A percentile compares a stretch with the other conserved stretches of the same genome.
Evolutionary conservation across 352 stramenopile genomes (phyloP).

Genomic region (Pythium volutum): DNA sequence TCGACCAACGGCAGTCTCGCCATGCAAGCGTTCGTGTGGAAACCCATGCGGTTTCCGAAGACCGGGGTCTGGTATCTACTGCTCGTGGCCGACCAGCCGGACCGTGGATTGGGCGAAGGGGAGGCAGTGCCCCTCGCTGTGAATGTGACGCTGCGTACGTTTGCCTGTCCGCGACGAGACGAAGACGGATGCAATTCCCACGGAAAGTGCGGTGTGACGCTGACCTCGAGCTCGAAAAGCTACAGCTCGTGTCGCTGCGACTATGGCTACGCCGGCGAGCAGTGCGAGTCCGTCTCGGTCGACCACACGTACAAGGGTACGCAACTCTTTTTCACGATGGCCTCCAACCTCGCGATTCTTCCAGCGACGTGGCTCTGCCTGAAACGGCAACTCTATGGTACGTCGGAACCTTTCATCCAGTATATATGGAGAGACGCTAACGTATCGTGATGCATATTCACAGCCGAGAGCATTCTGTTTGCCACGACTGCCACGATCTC

Average conservation of each 20-base stretch:
- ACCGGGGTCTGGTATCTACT: conserved; percentile 10
- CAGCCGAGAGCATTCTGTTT: conserved; percentile 31
- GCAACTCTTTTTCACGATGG: conserved; percentile 29
- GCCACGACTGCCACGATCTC: conserved; percentile 24
- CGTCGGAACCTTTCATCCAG: background rate
- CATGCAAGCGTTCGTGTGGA: conserved; percentile 13
- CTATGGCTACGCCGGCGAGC: conserved; percentile 31
- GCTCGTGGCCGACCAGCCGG: background rate
- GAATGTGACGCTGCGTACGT: conserved; percentile 22
- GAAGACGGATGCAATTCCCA: conserved; percentile 23
- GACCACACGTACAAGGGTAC: conserved; percentile 22
- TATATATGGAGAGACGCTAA: too few relatives aligned
- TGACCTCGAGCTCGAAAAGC: conserved; percentile 13
- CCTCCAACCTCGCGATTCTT: conserved; percentile 31
- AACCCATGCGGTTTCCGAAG: conserved; percentile 11
- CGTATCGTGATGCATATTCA: too few relatives aligned
- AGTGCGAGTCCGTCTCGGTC: conserved; percentile 23
- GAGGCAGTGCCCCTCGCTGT: background rate
- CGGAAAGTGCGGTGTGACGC: conserved; percentile 22
- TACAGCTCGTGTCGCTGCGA: conserved; percentile 30
- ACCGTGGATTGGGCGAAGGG: background rate
- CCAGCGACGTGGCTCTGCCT: conserved; percentile 24
- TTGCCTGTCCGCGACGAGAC: conserved; percentile 17
- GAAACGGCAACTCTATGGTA: conserved; percentile 31
- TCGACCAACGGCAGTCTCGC: conserved; percentile 3